Evolutionary conservation across 73 alveolate species (phyloP).

Genomic region (Stentor roeselii): DNA sequence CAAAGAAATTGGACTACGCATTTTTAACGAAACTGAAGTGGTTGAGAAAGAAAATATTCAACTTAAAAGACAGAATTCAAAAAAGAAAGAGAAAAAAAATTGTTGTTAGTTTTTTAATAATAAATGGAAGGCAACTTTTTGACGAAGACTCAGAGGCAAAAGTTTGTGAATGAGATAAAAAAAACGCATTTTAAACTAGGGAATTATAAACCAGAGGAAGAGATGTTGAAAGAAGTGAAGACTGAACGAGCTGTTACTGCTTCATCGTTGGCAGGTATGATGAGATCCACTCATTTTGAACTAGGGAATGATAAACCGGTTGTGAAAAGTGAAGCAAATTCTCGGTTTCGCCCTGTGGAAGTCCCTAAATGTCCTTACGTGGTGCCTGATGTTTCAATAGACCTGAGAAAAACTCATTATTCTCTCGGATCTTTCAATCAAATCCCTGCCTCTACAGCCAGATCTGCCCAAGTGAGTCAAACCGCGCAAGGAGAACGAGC

Average conservation of each 20-base stretch:
- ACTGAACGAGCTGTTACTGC: background rate
- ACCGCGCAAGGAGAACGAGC: background rate
- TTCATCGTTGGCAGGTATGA: background rate
- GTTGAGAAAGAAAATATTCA: no score
- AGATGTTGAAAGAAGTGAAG: background rate
- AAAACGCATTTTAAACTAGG: background rate
- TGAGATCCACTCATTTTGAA: background rate
- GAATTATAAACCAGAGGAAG: background rate
- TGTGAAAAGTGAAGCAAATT: background rate
- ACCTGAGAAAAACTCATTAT: background rate
- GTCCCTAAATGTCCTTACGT: no score
- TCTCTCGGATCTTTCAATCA: background rate
- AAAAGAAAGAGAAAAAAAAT: no score
- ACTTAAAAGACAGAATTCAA: no score
- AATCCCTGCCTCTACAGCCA: background rate
- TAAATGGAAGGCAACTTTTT: background rate
- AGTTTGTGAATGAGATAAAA: background rate
- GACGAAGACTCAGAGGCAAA: background rate
- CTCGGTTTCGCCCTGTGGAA: background rate
- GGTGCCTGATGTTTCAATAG: no score
- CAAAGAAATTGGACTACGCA: conserved; percentile 39
- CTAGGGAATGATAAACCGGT: background rate
- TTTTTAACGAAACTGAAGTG: no score
- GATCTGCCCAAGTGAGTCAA: background rate
- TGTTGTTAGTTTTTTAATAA: no score